phyloP scores from a whole-genome alignment of 116 monocot species.

The Papilionanthe hybrid region DNA sequence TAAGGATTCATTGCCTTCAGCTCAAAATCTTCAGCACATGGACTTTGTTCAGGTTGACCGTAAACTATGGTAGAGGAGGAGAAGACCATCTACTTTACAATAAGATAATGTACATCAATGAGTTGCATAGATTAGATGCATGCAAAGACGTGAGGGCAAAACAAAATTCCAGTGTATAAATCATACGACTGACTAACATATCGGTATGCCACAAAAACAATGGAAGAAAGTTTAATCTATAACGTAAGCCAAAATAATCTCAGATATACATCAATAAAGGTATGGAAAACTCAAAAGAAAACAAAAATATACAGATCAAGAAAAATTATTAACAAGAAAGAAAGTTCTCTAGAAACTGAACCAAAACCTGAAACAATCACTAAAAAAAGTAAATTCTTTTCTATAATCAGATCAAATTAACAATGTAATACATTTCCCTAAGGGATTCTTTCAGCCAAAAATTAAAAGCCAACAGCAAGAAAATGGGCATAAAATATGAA shows the following conservation, averaged over 20 bases:
- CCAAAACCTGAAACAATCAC: background rate
- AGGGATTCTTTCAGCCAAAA: background rate
- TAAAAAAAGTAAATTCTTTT: background rate
- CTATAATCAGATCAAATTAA: background rate
- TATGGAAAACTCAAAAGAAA: background rate
- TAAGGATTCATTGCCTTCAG: conserved; percentile 44
- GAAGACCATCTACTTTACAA: conserved; percentile 35
- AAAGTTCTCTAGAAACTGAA: background rate
- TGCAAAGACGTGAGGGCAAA: background rate
- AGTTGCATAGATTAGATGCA: background rate
- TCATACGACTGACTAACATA: too few species aligned
- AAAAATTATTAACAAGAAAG: background rate
- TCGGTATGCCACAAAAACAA: background rate
- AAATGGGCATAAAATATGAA: background rate
- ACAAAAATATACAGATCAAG: background rate
- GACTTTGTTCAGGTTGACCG: conserved; percentile 45
- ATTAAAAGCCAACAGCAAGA: background rate
- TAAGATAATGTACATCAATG: background rate
- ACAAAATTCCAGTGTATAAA: too few species aligned
- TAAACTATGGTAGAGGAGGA: conserved; percentile 55
- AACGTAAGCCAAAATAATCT: background rate
- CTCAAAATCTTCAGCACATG: conserved; percentile 38
- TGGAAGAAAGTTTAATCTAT: background rate
- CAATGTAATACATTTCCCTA: background rate
- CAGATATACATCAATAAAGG: background rate